Conservation (phyloP, 129 eudicot genomes). For the Escallonia herrerae region DNA sequence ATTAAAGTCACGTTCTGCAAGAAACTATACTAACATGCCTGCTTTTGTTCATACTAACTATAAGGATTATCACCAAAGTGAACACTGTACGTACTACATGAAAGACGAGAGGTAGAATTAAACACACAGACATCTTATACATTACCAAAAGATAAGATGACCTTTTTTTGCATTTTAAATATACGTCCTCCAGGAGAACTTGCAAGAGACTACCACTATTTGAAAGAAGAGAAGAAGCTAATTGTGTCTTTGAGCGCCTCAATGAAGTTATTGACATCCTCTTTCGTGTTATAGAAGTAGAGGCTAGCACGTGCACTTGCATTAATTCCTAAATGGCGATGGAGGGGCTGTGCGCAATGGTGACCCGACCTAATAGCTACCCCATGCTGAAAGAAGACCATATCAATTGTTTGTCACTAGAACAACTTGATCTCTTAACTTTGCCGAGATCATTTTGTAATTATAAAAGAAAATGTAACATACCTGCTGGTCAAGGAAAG, state of each 20-base stretch:
- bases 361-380: constrained; percentile 98
- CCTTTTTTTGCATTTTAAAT: too few relatives aligned
- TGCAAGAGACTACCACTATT: constrained; percentile 19
- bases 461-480: background rate
- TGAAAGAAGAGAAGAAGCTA: constrained; percentile 63
- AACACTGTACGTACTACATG: too few relatives aligned
- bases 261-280: constrained; percentile 76
- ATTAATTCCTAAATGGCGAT: constrained; percentile 74
- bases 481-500: constrained; percentile 96
- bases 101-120: too few relatives aligned
- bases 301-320: constrained; percentile 98
- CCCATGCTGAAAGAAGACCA: constrained; percentile 56
- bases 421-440: background rate
- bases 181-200: background rate
- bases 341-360: constrained; percentile 99
- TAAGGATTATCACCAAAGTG: too few relatives aligned
- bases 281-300: constrained; percentile 89
- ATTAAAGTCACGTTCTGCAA: too few relatives aligned
- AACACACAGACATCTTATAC: too few relatives aligned
- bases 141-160: too few relatives aligned
- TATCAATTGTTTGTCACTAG: background rate
- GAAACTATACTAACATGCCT: too few relatives aligned
- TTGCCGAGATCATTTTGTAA: background rate
- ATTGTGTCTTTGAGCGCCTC: constrained; percentile 62
- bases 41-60: too few relatives aligned